Conservation (phyloP, 176 grass and related monocot species). For the Rhynchospora tenuis region DNA sequence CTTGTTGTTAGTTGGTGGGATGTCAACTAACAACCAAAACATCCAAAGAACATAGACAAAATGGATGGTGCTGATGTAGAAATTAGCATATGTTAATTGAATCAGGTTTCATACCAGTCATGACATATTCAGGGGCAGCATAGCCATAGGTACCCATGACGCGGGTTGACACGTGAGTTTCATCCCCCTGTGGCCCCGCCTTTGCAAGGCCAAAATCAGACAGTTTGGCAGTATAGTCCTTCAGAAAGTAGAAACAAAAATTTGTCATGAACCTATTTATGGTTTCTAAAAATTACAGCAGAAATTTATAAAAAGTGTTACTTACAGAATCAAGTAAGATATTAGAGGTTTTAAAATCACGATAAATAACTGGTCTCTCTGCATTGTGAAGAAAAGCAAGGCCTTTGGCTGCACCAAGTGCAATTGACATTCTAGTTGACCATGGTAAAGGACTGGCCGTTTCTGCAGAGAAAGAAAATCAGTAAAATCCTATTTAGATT, state of each 20-base stretch:
- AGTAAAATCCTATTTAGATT: neutral
- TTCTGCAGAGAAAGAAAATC: constrained; percentile 36
- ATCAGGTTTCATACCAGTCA: constrained; percentile 65
- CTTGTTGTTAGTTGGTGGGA: constrained; percentile 2
- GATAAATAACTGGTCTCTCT: constrained; percentile 88
- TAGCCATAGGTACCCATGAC: constrained; percentile 99
- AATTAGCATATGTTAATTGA: neutral
- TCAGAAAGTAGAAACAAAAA: constrained; percentile 26
- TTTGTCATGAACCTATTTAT: neutral
- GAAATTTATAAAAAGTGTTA: constrained; percentile 28
- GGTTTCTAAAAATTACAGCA: neutral
- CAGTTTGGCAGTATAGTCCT: constrained; percentile 96
- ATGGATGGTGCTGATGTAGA: neutral
- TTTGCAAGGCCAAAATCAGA: constrained; percentile 98
- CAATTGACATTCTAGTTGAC: constrained; percentile 96
- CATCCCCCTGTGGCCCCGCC: constrained; percentile 90
- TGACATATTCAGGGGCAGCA: constrained; percentile 99
- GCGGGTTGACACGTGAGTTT: constrained; percentile 97
- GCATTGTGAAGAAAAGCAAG: constrained; percentile 93
- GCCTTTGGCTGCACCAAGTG: constrained; percentile 94
- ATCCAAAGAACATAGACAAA: neutral
- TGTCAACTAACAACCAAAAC: neutral
- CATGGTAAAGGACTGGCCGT: constrained; percentile 71
- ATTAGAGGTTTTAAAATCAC: constrained; percentile 99
- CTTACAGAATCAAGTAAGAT: constrained; percentile 96